phyloP scores from a whole-genome alignment of 345 rosid genomes.

The Aethionema arabicum region DNA sequence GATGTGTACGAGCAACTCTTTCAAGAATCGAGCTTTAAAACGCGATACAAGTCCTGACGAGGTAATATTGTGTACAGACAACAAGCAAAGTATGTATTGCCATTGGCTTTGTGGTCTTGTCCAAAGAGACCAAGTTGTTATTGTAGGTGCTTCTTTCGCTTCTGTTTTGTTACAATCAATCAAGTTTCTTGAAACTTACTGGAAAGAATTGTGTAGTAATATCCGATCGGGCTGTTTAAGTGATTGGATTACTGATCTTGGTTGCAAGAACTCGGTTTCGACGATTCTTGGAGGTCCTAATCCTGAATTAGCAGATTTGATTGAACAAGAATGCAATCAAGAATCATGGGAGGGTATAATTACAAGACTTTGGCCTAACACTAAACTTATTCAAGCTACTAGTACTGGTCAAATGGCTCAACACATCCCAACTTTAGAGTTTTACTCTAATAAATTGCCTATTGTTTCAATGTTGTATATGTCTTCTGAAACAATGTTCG shows the following conservation, averaged over 20 bases:
- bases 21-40: conserved; percentile 47
- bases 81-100: conserved; percentile 64
- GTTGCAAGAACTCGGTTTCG: conserved; percentile 40
- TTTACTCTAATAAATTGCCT: conserved; percentile 60
- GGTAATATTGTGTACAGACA: conserved; percentile 52
- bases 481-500: conserved; percentile 59
- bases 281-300: conserved; percentile 38
- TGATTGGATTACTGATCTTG: conserved; percentile 51
- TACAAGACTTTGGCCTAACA: conserved; percentile 54
- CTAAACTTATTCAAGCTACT: conserved; percentile 53
- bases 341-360: conserved; percentile 69
- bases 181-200: conserved; percentile 56
- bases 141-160: conserved; percentile 57
- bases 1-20: conserved; percentile 40
- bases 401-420: conserved; percentile 66
- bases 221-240: conserved; percentile 49
- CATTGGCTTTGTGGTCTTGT: conserved; percentile 57
- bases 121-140: conserved; percentile 50
- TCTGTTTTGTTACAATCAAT: conserved; percentile 52
- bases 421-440: conserved; percentile 54
- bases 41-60: conserved; percentile 56
- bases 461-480: conserved; percentile 52
- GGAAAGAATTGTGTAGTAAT: conserved; percentile 50
- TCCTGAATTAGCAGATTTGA: conserved; percentile 42
- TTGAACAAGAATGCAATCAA: conserved; percentile 39